Base-by-base conservation (phyloP, 2,329 filamentous ascomycete genomes). In the Gaeumannomyces sp. region DNA sequence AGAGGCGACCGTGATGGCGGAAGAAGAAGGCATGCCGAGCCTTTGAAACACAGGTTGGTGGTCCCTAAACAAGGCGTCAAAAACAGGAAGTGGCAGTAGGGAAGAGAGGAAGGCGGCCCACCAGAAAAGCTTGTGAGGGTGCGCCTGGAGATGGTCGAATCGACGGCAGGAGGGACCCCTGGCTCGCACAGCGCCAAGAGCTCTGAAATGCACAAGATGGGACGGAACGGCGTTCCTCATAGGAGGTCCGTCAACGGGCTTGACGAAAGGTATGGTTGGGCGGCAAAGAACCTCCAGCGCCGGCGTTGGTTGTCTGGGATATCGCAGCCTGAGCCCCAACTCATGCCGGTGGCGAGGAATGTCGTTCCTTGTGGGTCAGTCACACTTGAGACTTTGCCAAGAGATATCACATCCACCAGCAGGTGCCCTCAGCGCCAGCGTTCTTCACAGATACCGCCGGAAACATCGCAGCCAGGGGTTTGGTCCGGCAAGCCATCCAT, bases 331-430 rank as follows among this genome's bases (percentile, higher is more conserved):
- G 11, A n/a, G 28, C 28, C 59, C 31, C 35, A 60, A 13, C 31
- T 25, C 31, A 6, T 35, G 59, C 59, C 6, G 14, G 59, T 38
- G 35, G 31, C 31, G 19, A 16, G 35, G n/a, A 13, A n/a, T 35
- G 31, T 29, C 29, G 25, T 60, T 31, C 25, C 7, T 38, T 60
- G 62, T 63, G 62, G 62, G 62, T 63, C 62, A 63, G 62, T 63
- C 62, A 63, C 53, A 58, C 50, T 58, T 63, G 62, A 63, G 62
- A 63, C 62, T 53, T 63, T 63, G 62, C 62, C 62, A 63, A 63
- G 62, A 63, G 31, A 35, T 38, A 38, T 35, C 31, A 19, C 59
- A 28, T 38, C 31, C 31, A 60, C 13, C 11, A 11, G 25, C 10
- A 35, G 31, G 59, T 60, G 22, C 59, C 38, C 38, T 19, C 38